Conservation (phyloP, 805 yeast genomes). For the Groenewaldozyma tartarivorans region DNA sequence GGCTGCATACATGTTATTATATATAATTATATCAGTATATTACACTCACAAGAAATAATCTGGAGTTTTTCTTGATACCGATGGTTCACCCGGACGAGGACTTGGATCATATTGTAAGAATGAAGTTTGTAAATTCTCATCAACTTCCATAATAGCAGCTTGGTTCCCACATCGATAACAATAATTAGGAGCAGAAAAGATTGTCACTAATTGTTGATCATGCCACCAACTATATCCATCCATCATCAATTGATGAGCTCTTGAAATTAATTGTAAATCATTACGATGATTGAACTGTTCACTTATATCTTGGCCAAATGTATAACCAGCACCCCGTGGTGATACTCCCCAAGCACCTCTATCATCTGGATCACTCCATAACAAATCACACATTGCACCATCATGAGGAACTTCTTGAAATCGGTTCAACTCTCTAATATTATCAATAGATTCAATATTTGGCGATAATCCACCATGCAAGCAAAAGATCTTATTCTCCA, state of each 20-base stretch:
- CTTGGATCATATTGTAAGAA: conserved; percentile 94
- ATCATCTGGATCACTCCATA: conserved; percentile 97
- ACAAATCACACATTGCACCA: conserved; percentile 94
- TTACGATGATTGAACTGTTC: conserved; percentile 94
- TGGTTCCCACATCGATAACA: conserved; percentile 97
- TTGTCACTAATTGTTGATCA: conserved; percentile 88
- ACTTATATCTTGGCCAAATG: conserved; percentile 93
- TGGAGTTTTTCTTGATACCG: conserved; percentile 93
- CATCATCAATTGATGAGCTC: conserved; percentile 97
- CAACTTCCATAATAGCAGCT: conserved; percentile 97
- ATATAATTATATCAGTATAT: neutral
- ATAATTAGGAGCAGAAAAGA: conserved; percentile 91
- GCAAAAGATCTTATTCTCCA: conserved; percentile 87
- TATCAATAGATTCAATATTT: conserved; percentile 91
- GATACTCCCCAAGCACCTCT: conserved; percentile 97
- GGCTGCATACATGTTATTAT: neutral
- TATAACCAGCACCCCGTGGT: conserved; percentile 99
- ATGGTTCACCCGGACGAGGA: conserved; percentile 96
- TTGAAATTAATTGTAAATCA: conserved; percentile 75
- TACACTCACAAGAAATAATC: conserved; percentile 64
- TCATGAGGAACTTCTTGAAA: conserved; percentile 97
- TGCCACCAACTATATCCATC: conserved; percentile 96
- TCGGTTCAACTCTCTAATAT: conserved; percentile 85
- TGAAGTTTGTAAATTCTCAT: conserved; percentile 74
- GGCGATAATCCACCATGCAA: conserved; percentile 96